These are phyloP conservation scores for Eucommia ulmoides DNA, from an alignment of 257 asterid genomes.

Conservation along the genomic window DNA sequence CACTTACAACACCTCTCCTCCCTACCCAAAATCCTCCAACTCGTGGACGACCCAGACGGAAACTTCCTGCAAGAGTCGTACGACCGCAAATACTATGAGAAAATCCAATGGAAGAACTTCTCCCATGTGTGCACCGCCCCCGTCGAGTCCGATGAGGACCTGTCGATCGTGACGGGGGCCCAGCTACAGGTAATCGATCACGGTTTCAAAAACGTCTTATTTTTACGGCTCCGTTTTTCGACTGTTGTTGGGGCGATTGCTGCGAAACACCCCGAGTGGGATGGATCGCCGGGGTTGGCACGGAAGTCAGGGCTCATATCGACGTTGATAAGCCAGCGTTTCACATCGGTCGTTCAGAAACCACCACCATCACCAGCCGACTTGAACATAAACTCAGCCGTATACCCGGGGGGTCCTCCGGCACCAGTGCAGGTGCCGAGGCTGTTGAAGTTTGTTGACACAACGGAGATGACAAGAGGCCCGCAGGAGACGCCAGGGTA, in stretches of 20 bases:
- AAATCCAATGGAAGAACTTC: constrained; percentile 92
- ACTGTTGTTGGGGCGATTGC: constrained; percentile 56
- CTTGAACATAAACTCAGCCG: constrained; percentile 85
- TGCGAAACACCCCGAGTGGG: constrained; percentile 86
- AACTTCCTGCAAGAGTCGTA: constrained; percentile 41
- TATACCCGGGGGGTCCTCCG: constrained; percentile 96
- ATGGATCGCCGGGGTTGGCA: constrained; percentile 79
- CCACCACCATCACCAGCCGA: constrained; percentile 82
- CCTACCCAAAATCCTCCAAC: constrained; percentile 74
- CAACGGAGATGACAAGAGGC: constrained; percentile 87
- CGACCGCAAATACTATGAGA: constrained; percentile 73
- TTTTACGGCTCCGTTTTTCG: constrained; percentile 61
- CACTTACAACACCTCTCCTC: constrained; percentile 94
- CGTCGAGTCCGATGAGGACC: constrained; percentile 79
- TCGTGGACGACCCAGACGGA: constrained; percentile 60
- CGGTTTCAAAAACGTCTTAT: constrained; percentile 81
- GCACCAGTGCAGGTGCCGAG: constrained; percentile 63
- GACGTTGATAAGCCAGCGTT: constrained; percentile 80
- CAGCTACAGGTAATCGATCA: constrained; percentile 59
- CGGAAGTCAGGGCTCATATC: constrained; percentile 95
- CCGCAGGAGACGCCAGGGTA: constrained; percentile 95
- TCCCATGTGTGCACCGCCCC: constrained; percentile 97
- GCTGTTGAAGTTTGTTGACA: constrained; percentile 78
- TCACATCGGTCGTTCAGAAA: constrained; percentile 65
- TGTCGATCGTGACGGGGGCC: constrained; percentile 81